phyloP scores from a whole-genome alignment of 2,329 filamentous ascomycete genomes.

The Fonsecaea pedrosoi region DNA sequence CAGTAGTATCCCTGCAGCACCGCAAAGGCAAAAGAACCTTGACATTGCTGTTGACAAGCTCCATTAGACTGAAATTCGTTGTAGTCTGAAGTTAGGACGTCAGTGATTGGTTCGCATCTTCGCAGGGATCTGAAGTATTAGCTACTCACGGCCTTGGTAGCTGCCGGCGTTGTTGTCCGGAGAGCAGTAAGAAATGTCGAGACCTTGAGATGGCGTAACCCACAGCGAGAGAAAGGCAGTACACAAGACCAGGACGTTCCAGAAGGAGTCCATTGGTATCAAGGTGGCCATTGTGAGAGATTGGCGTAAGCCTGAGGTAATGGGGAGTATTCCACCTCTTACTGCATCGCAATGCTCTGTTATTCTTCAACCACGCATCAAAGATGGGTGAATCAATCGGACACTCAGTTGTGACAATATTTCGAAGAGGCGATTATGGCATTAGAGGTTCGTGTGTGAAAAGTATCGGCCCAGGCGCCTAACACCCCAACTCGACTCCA shows the following conservation, averaged over 20 bases:
- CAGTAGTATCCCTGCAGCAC: conserved; percentile 55
- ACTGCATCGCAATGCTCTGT: conserved; percentile 24
- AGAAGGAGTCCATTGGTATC: conserved; percentile 3
- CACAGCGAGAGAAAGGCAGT: conserved; percentile 18
- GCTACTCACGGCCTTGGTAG: conserved; percentile 45
- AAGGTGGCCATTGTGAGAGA: conserved; percentile 25
- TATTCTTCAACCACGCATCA: neutral
- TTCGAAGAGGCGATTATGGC: conserved; percentile 3
- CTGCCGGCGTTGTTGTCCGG: conserved; percentile 53
- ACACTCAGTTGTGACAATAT: neutral
- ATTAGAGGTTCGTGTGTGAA: neutral
- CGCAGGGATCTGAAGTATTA: neutral
- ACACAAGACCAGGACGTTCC: conserved; percentile 18
- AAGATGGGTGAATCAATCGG: neutral
- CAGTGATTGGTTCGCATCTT: conserved; percentile 21
- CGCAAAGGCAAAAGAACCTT: conserved; percentile 52
- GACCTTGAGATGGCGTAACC: conserved; percentile 24
- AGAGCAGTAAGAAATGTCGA: conserved; percentile 52
- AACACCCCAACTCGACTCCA: neutral
- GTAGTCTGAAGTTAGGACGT: conserved; percentile 42
- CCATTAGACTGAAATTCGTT: conserved; percentile 56
- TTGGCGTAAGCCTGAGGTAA: conserved; percentile 16
- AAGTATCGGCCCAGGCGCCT: neutral
- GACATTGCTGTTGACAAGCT: conserved; percentile 49
- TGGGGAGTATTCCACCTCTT: conserved; percentile 26